A percentile compares a stretch with the other conserved stretches of the same genome.
phyloP scores from a whole-genome alignment of 2,329 filamentous ascomycete genomes.

The Neocatenulostroma microsporum region DNA sequence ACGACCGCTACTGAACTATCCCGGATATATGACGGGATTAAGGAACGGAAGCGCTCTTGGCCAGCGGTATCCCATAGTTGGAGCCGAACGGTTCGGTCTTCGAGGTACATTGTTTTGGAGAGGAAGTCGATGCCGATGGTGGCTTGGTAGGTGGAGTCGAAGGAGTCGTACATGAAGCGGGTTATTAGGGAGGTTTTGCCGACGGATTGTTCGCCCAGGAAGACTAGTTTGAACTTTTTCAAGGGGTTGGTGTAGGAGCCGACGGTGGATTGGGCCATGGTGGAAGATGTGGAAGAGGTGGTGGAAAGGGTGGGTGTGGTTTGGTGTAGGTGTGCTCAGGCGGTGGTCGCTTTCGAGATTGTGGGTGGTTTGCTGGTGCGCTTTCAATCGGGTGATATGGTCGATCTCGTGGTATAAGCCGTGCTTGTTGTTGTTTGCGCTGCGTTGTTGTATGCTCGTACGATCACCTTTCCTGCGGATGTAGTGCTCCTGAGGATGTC shows the following conservation, averaged over 20 bases:
- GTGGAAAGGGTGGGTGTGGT: conserved; percentile 12
- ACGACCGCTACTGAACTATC: conserved; percentile 96
- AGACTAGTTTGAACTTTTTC: conserved; percentile 98
- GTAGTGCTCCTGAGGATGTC: not conserved
- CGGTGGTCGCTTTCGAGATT: not conserved
- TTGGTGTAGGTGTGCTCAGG: no score
- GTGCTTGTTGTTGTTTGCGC: not conserved
- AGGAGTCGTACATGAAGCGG: conserved; percentile 99
- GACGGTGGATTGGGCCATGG: conserved; percentile 59
- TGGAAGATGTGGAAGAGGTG: conserved; percentile 12
- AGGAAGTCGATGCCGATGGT: conserved; percentile 98
- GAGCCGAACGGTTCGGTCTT: conserved; percentile 65
- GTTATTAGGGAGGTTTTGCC: conserved; percentile 98
- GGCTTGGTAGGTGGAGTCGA: conserved; percentile 99
- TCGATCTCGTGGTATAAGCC: no score
- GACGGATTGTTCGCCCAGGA: conserved; percentile 93
- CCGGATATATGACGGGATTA: conserved; percentile 99
- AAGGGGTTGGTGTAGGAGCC: conserved; percentile 75
- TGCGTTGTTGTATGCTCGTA: not conserved
- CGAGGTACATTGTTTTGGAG: conserved; percentile 96
- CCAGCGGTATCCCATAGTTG: conserved; percentile 96
- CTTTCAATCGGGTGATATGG: no score
- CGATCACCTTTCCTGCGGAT: not conserved
- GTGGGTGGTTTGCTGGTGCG: no score
- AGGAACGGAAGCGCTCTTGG: conserved; percentile 92